Evolutionary conservation across 441 rosid species (phyloP), one percentile per base, ranked within the genome.

Genomic region (Monsonia emarginata): DNA sequence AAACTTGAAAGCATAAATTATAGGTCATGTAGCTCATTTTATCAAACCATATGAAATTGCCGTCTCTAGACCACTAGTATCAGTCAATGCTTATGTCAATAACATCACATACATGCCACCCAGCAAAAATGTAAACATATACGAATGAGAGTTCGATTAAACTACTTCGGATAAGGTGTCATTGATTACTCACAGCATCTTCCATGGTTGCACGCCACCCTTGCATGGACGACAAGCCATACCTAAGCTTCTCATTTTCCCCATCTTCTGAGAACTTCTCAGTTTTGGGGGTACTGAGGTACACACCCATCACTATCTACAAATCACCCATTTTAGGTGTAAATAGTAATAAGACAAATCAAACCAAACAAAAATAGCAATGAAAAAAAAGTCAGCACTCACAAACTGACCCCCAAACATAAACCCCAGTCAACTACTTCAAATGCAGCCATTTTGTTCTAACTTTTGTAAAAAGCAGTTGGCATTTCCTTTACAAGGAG

Each of bases 121-220:
- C 16, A 48, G 56, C 24, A 18, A 48, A 48, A 18, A 48, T 18
- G 10, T 48, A 18, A 5, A 19, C 56, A 48, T 48, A 18, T 50
- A 38, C 25, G 9, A 27, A n/a, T 26, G 36, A 2, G 32, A 64
- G n/a, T 21, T 9, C 10, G 21, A 21, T 9, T 11, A n/a, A 40
- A 36, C 2, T 25, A 5, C 56, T 24, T 19, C 11, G 27, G 9
- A 5, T 26, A 50, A 48, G 56, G 56, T 48, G 22, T 48, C 24
- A 62, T 2, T 9, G 24, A 52, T 54, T 54, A 83, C 96, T 86
- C 79, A 94, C 98, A 14, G 98, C 97, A 76, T 94, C 98, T 83
- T 94, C 98, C 97, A 91, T 91, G 46, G 87, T 73, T 21, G 96
- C 85, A 38, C 98, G 96, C 98, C 97, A 91, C 56, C 98, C 97